phyloP scores from a whole-genome alignment of 2,329 filamentous ascomycete species.

The Arthrobotrys conoides region DNA sequence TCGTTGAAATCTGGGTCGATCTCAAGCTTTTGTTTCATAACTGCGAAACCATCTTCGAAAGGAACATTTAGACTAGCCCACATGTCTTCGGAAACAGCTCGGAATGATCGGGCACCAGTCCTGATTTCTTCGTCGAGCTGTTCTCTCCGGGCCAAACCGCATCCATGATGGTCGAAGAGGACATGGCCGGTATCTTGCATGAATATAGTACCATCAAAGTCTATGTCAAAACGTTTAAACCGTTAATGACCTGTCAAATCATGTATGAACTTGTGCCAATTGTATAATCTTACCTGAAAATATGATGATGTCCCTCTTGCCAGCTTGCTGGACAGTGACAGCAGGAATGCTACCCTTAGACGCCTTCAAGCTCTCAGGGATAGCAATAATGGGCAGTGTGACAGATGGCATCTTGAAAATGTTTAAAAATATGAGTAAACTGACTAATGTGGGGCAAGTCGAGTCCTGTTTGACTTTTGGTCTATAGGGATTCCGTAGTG shows the following conservation, averaged over 20 bases:
- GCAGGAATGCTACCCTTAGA: slow-evolving; percentile 61
- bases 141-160: slow-evolving; percentile 72
- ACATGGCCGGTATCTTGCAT: slow-evolving; percentile 80
- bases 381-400: slow-evolving; percentile 42
- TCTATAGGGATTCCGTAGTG: neutral
- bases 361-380: slow-evolving; percentile 58
- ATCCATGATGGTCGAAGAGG: slow-evolving; percentile 77
- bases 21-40: slow-evolving; percentile 75
- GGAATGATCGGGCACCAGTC: slow-evolving; percentile 76
- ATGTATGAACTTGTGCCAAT: neutral
- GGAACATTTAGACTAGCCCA: slow-evolving; percentile 77
- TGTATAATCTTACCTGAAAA: slow-evolving; percentile 67
- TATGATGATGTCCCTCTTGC: slow-evolving; percentile 68
- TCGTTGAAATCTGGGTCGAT: slow-evolving; percentile 76
- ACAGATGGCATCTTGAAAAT: slow-evolving; percentile 52
- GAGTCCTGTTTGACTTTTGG: neutral
- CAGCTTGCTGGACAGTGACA: slow-evolving; percentile 61
- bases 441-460: neutral
- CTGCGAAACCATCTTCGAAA: slow-evolving; percentile 77
- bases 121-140: slow-evolving; percentile 76
- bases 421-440: neutral
- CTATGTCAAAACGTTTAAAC: slow-evolving; percentile 65
- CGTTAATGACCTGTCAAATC: slow-evolving; percentile 5
- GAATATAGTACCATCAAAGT: slow-evolving; percentile 81
- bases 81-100: slow-evolving; percentile 80